These are phyloP conservation scores for Neurospora tetraspora DNA, from an alignment of 495 filamentous ascomycete genomes.

Conservation along the genomic window DNA sequence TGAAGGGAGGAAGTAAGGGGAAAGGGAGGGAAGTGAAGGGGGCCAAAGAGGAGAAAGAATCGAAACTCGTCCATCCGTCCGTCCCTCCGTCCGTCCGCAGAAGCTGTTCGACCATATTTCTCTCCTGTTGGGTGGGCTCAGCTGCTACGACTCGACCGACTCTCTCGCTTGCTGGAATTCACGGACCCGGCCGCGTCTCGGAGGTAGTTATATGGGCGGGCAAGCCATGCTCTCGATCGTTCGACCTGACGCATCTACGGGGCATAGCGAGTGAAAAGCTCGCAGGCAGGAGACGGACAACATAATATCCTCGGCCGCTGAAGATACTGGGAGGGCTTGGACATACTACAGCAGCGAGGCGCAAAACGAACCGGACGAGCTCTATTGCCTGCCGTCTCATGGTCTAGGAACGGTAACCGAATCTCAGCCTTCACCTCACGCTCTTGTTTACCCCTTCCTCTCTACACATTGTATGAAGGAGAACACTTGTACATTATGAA, in stretches of 20 bases:
- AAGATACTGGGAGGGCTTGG: background rate
- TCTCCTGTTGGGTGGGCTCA: background rate
- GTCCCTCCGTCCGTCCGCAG: background rate
- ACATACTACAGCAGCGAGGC: background rate
- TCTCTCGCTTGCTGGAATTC: background rate
- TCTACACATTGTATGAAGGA: background rate
- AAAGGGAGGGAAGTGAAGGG: background rate
- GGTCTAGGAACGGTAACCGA: background rate
- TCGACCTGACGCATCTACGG: background rate
- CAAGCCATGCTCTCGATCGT: background rate
- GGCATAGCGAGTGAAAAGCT: background rate
- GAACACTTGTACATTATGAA: background rate
- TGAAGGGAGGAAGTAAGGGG: background rate
- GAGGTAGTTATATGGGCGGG: background rate
- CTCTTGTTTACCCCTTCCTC: background rate
- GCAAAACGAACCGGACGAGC: background rate
- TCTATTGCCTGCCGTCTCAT: background rate
- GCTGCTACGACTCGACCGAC: background rate
- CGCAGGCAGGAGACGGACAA: background rate
- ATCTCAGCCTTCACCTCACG: background rate
- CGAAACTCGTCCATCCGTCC: background rate
- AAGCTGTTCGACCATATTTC: background rate
- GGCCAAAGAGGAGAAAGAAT: background rate
- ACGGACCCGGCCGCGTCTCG: background rate
- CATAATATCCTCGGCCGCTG: no score